Percentiles rank a stretch among this genome's conserved stretches.
Evolutionary conservation across 306 rosid genomes (phyloP).

Genomic region (Oemleria cerasiformis): DNA sequence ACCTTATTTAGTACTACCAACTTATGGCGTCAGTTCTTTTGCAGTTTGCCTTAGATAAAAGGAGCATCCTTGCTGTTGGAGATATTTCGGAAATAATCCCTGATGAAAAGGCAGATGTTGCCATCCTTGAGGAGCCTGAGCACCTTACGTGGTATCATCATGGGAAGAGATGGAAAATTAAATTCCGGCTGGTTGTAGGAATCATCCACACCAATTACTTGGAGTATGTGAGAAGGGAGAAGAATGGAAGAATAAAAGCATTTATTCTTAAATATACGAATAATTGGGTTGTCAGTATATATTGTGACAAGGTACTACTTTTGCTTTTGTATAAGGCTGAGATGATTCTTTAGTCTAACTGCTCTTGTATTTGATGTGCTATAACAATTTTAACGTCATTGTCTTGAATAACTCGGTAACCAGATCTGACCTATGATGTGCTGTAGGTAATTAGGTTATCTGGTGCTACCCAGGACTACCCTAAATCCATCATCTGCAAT

Average conservation of each 20-base stretch:
- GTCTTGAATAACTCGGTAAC: conserved; percentile 8
- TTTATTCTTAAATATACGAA: conserved; percentile 65
- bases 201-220: conserved; percentile 91
- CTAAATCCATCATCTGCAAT: conserved; percentile 69
- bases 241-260: conserved; percentile 70
- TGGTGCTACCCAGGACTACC: conserved; percentile 91
- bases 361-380: not conserved
- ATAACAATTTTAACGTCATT: not conserved
- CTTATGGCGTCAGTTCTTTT: conserved; percentile 21
- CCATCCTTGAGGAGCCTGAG: conserved; percentile 97
- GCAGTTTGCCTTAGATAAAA: conserved; percentile 78
- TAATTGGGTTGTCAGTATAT: conserved; percentile 84
- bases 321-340: not conserved
- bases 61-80: conserved; percentile 94
- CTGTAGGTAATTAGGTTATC: conserved; percentile 91
- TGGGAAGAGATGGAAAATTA: conserved; percentile 93
- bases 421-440: conserved; percentile 26
- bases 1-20: conserved; percentile 17
- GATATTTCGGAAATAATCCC: conserved; percentile 88
- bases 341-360: too few relatives aligned
- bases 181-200: conserved; percentile 75
- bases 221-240: conserved; percentile 97
- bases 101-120: conserved; percentile 80
- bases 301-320: conserved; percentile 81
- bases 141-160: conserved; percentile 98